Evolutionary conservation across 2,329 filamentous ascomycete genomes (phyloP).

Genomic region (Malbranchea cinnamomea): DNA sequence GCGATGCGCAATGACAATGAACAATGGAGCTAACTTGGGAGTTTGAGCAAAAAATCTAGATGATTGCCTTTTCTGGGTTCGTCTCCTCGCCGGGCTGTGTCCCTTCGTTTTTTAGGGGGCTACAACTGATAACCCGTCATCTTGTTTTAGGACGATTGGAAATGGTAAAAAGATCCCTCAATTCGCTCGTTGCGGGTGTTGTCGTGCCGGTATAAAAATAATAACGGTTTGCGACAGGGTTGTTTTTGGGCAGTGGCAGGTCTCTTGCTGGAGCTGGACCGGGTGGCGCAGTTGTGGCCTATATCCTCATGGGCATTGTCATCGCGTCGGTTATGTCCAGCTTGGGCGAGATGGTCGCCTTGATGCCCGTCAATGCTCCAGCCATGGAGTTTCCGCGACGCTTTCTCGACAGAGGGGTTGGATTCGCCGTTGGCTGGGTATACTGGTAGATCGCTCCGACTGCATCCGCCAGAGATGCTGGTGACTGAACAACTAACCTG

Average conservation of each 20-base stretch:
- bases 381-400: conserved; percentile 26
- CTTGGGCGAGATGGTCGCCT: conserved; percentile 29
- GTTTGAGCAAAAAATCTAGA: conserved; percentile 18
- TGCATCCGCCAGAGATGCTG: conserved; percentile 13
- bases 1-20: too few species aligned
- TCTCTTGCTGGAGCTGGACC: conserved; percentile 28
- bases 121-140: conserved; percentile 4
- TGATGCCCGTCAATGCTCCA: conserved; percentile 27
- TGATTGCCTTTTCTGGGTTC: conserved; percentile 33
- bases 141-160: conserved; percentile 22
- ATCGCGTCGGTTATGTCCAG: conserved; percentile 31
- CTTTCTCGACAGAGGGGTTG: conserved; percentile 29
- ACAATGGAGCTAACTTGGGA: too few species aligned
- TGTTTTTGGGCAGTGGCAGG: conserved; percentile 27
- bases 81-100: too few species aligned
- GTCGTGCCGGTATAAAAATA: too few species aligned
- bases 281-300: conserved; percentile 26
- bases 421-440: conserved; percentile 33
- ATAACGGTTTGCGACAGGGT: too few species aligned
- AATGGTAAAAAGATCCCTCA: conserved; percentile 21
- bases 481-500: neutral
- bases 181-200: too few species aligned
- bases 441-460: conserved; percentile 22
- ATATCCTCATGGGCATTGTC: conserved; percentile 29
- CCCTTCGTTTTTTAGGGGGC: too few species aligned